Evolutionary conservation across 371 early-diverging fungal species (phyloP).

Genomic region (Mucor plumbeus): DNA sequence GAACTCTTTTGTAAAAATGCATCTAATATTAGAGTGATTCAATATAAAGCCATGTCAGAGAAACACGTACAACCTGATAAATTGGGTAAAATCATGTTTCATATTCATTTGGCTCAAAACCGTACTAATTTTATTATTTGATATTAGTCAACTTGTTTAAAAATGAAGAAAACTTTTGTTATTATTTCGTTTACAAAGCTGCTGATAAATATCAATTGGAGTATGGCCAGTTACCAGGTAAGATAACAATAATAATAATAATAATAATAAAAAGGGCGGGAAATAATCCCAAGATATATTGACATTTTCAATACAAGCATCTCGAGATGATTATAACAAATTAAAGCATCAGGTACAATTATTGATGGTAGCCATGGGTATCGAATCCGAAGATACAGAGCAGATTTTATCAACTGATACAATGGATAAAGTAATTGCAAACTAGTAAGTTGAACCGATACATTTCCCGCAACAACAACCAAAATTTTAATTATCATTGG

Average conservation of each 20-base stretch:
- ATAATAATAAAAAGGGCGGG: too few species aligned
- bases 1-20: slow-evolving; percentile 89
- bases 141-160: slow-evolving; percentile 58
- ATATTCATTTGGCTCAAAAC: background rate
- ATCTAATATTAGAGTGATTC: slow-evolving; percentile 65
- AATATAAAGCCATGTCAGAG: slow-evolving; percentile 64
- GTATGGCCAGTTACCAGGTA: slow-evolving; percentile 63
- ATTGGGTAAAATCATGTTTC: slow-evolving; percentile 45
- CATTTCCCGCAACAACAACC: background rate
- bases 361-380: slow-evolving; percentile 22
- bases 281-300: background rate
- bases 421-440: slow-evolving; percentile 31
- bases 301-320: slow-evolving; percentile 16
- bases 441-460: slow-evolving; percentile 36
- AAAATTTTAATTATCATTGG: background rate
- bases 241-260: background rate
- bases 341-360: slow-evolving; percentile 37
- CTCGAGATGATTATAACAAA: slow-evolving; percentile 38
- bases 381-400: slow-evolving; percentile 15
- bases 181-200: slow-evolving; percentile 78
- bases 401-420: slow-evolving; percentile 19
- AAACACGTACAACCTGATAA: slow-evolving; percentile 58
- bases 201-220: slow-evolving; percentile 69
- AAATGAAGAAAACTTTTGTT: slow-evolving; percentile 62
- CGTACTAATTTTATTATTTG: background rate